Percentiles rank a stretch among this genome's conserved stretches.
phyloP scores from a whole-genome alignment of 1,139 yeast species.

The Nadsonia starkeyi-henricii region DNA sequence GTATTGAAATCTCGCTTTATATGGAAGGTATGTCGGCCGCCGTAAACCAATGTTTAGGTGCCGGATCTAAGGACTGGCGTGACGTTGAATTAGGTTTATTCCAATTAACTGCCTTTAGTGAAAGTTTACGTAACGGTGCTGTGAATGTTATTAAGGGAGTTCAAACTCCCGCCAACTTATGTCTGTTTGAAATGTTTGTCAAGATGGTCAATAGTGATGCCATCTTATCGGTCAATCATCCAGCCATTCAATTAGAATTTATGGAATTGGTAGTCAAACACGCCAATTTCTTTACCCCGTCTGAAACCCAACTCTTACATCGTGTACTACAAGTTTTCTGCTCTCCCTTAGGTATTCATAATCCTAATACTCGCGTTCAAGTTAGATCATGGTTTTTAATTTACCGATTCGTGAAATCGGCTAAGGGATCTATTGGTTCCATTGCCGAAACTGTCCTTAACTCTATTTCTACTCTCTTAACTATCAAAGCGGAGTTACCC shows the following conservation, averaged over 20 bases:
- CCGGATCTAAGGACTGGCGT: slow-evolving; percentile 40
- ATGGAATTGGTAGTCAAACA: slow-evolving; percentile 81
- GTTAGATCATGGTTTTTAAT: slow-evolving; percentile 84
- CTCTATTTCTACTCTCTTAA: slow-evolving; percentile 39
- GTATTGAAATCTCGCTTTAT: slow-evolving; percentile 59
- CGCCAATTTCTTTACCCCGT: slow-evolving; percentile 42
- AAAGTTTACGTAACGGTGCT: slow-evolving; percentile 59
- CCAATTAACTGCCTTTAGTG: slow-evolving; percentile 68
- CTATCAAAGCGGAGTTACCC: slow-evolving; percentile 45
- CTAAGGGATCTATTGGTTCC: slow-evolving; percentile 47
- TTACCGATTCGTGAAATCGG: slow-evolving; percentile 64
- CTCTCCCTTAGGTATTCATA: slow-evolving; percentile 69
- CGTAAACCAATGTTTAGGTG: slow-evolving; percentile 41
- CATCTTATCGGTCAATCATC: slow-evolving; percentile 36
- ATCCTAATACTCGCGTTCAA: slow-evolving; percentile 46
- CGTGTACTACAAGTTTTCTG: slow-evolving; percentile 66
- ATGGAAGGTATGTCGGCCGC: slow-evolving; percentile 54
- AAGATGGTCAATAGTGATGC: slow-evolving; percentile 49
- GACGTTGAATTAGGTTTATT: slow-evolving; percentile 74
- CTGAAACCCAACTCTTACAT: slow-evolving; percentile 33
- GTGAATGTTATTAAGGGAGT: slow-evolving; percentile 48
- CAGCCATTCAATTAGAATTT: slow-evolving; percentile 62
- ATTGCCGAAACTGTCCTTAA: slow-evolving; percentile 35
- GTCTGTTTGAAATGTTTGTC: slow-evolving; percentile 37
- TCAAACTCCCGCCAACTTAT: slow-evolving; percentile 16